phyloP scores from a whole-genome alignment of 345 rosid genomes.

The Ricinus communis region DNA sequence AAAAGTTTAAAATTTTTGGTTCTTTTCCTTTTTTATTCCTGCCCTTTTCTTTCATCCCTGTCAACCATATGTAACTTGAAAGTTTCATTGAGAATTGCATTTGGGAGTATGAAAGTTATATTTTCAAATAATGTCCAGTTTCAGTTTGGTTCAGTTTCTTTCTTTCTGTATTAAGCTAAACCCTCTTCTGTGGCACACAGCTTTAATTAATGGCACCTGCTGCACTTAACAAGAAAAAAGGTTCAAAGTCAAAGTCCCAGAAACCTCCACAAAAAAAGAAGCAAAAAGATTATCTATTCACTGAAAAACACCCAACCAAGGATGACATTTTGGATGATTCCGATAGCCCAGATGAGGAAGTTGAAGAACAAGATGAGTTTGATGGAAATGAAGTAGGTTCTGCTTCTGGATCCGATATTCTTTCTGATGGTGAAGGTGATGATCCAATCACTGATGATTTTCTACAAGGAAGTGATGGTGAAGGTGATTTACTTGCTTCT shows the following conservation, averaged over 20 bases:
- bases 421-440: constrained; percentile 56
- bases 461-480: constrained; percentile 48
- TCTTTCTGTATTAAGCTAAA: background rate
- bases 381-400: constrained; percentile 41
- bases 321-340: constrained; percentile 46
- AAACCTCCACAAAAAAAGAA: constrained; percentile 38
- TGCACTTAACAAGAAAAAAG: constrained; percentile 4
- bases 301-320: constrained; percentile 36
- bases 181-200: background rate
- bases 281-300: constrained; percentile 44
- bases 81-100: too few relatives aligned
- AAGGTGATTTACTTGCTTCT: constrained; percentile 32
- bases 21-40: too few relatives aligned
- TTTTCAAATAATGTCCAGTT: too few relatives aligned
- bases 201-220: constrained; percentile 3
- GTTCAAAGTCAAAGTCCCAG: background rate
- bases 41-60: too few relatives aligned
- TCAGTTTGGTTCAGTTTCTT: background rate
- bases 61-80: too few relatives aligned
- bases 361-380: constrained; percentile 42
- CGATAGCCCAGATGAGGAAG: constrained; percentile 43
- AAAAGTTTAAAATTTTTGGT: too few relatives aligned
- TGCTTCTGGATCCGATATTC: constrained; percentile 53
- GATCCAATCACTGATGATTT: constrained; percentile 62
- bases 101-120: too few relatives aligned